Evolutionary conservation across 2,329 filamentous ascomycete species (phyloP).

Genomic region (Xylaria multiplex): DNA sequence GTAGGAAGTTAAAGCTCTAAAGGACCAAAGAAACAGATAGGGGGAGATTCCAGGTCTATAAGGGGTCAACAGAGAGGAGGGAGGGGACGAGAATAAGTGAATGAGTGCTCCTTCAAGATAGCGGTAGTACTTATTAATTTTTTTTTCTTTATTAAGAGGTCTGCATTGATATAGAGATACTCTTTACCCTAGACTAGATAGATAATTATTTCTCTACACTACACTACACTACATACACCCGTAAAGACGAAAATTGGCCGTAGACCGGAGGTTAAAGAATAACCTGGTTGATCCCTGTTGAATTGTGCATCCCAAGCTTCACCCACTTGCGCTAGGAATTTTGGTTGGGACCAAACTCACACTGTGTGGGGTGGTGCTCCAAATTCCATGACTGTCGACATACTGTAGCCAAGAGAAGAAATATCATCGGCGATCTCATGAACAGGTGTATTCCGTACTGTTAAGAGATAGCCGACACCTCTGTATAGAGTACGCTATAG

Average conservation of each 20-base stretch:
- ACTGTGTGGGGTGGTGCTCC: neutral
- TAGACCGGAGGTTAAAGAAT: constrained; percentile 21
- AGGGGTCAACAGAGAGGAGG: neutral
- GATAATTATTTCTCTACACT: neutral
- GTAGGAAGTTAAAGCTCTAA: neutral
- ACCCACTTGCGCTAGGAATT: neutral
- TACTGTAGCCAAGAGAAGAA: neutral
- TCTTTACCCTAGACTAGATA: neutral
- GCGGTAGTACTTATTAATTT: neutral
- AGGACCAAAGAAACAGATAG: neutral
- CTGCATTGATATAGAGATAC: constrained; percentile 13
- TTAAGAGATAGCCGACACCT: too few relatives aligned
- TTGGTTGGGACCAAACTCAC: neutral
- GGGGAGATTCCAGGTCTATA: too few relatives aligned
- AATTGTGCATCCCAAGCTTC: constrained; percentile 10
- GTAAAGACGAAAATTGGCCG: constrained; percentile 3
- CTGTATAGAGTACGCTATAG: too few relatives aligned
- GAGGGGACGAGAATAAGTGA: neutral
- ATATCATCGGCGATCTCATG: neutral
- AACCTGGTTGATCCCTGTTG: constrained; percentile 12
- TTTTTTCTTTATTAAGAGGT: neutral
- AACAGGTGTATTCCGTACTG: too few relatives aligned
- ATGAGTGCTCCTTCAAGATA: neutral
- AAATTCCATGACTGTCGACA: neutral
- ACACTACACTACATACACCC: neutral